Evolutionary conservation across 495 filamentous ascomycete genomes (phyloP).

Genomic region (Penicillium macrosclerotiorum): DNA sequence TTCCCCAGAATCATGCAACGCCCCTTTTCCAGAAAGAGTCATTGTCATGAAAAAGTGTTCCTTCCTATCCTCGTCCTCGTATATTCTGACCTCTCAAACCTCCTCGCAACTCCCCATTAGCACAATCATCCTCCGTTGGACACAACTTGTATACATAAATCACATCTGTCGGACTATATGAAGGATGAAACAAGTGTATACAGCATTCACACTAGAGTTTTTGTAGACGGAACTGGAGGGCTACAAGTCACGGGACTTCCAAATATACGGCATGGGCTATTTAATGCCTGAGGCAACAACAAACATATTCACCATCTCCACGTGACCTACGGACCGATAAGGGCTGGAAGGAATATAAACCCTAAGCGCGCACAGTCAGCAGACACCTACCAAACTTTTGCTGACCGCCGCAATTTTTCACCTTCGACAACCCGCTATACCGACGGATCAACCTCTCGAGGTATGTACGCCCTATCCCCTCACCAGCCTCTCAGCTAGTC

Average conservation of each 20-base stretch:
- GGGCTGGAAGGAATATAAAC: constrained; percentile 18
- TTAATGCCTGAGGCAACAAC: constrained; percentile 33
- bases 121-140: constrained; percentile 11
- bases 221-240: neutral
- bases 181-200: no score
- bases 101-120: no score
- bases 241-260: no score
- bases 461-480: constrained; percentile 40
- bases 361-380: constrained; percentile 37
- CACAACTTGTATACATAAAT: no score
- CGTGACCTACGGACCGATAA: constrained; percentile 29
- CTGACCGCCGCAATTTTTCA: constrained; percentile 15
- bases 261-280: no score
- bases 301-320: constrained; percentile 11
- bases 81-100: constrained; percentile 26
- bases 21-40: constrained; percentile 27
- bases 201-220: no score
- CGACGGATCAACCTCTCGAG: constrained; percentile 38
- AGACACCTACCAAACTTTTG: constrained; percentile 26
- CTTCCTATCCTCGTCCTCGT: constrained; percentile 26
- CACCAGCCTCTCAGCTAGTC: constrained; percentile 49
- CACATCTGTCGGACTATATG: no score
- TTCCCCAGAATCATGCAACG: constrained; percentile 18
- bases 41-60: constrained; percentile 36
- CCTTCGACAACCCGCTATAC: constrained; percentile 25